phyloP scores from a whole-genome alignment of 345 rosid genomes.

The Psidium friedrichsthalianum region DNA sequence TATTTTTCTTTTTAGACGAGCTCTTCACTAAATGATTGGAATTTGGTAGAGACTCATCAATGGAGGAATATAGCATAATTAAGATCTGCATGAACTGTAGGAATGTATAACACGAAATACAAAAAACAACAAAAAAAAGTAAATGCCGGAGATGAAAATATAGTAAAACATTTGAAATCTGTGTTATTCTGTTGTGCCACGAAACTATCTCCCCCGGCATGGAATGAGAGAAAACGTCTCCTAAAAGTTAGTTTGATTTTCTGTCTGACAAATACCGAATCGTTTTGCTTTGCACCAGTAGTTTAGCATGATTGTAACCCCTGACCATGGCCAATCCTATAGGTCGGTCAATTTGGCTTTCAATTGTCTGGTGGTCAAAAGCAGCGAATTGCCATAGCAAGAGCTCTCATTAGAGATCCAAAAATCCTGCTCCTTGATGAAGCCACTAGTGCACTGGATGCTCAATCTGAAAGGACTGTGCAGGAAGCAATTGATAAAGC shows the following conservation, averaged over 20 bases:
- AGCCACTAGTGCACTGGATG: slow-evolving; percentile 64
- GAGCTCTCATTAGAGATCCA: slow-evolving; percentile 54
- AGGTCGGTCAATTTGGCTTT: slow-evolving; percentile 65
- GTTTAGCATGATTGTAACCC: not conserved
- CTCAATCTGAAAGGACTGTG: slow-evolving; percentile 52
- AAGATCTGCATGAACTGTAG: not conserved
- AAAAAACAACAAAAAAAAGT: not conserved
- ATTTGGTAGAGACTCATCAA: not conserved
- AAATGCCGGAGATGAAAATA: not conserved
- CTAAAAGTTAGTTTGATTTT: not conserved
- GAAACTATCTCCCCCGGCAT: not conserved
- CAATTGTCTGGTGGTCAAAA: slow-evolving; percentile 73
- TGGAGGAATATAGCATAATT: not conserved
- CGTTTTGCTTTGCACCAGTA: not conserved
- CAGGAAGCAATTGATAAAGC: slow-evolving; percentile 58
- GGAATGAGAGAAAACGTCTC: not conserved
- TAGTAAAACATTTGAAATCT: not conserved
- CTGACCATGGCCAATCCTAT: not conserved
- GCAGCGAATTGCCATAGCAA: slow-evolving; percentile 63
- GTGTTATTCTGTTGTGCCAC: not conserved
- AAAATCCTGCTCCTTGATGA: slow-evolving; percentile 59
- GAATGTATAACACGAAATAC: not conserved
- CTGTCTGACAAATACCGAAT: not conserved
- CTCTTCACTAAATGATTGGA: not conserved
- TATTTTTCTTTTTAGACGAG: not conserved